phyloP scores from a whole-genome alignment of 1,139 yeast genomes.

The Candida tropicalis region DNA sequence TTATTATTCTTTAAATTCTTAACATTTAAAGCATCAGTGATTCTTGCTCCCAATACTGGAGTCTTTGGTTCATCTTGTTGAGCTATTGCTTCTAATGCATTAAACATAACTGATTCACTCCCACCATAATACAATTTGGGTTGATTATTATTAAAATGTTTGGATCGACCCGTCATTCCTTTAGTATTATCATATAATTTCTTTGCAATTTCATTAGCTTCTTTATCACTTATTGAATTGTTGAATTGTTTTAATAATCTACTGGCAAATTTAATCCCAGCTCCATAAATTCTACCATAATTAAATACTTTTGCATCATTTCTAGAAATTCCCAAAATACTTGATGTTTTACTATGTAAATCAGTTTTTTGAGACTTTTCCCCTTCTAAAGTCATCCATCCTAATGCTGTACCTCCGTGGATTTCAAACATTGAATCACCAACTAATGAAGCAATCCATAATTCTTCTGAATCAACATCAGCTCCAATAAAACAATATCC shows the following conservation, averaged over 20 bases:
- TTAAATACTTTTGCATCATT: constrained; percentile 94
- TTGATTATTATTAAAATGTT: constrained; percentile 24
- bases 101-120: constrained; percentile 89
- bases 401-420: constrained; percentile 96
- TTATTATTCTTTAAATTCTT: constrained; percentile 64
- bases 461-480: constrained; percentile 96
- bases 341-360: constrained; percentile 91
- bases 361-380: constrained; percentile 90
- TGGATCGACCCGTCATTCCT: constrained; percentile 50
- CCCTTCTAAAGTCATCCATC: constrained; percentile 99
- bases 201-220: constrained; percentile 70
- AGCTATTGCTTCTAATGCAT: constrained; percentile 85
- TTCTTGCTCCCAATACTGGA: constrained; percentile 91
- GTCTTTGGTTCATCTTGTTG: constrained; percentile 82
- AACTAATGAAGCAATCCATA: constrained; percentile 95
- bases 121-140: constrained; percentile 81
- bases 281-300: constrained; percentile 97
- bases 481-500: constrained; percentile 97
- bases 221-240: constrained; percentile 63
- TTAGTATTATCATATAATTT: constrained; percentile 79
- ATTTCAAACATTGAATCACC: constrained; percentile 88
- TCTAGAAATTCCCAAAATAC: constrained; percentile 84
- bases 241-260: constrained; percentile 81
- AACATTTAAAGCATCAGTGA: constrained; percentile 79
- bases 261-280: constrained; percentile 90